Conservation (phyloP, 129 eudicot genomes). For the Flaveria bidentis region DNA sequence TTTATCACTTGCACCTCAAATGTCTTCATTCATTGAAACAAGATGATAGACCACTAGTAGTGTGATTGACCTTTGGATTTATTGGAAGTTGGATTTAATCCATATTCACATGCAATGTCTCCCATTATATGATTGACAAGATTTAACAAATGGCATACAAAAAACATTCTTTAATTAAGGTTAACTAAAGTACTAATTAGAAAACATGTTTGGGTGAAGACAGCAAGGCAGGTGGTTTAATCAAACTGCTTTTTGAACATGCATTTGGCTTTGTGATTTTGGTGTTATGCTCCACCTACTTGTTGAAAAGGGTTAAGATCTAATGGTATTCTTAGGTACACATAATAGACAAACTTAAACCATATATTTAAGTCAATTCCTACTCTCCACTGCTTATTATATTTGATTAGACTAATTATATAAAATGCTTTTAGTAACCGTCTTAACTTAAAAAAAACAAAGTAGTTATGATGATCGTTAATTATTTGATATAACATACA, state of each 20-base stretch:
- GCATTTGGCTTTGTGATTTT: constrained; percentile 23
- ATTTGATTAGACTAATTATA: not conserved
- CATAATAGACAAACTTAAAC: constrained; percentile 15
- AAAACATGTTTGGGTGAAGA: constrained; percentile 4
- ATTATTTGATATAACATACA: not conserved
- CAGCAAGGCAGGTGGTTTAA: constrained; percentile 13
- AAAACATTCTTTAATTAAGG: constrained; percentile 15
- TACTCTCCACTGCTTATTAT: not conserved
- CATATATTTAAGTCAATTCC: not conserved
- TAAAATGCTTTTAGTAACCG: not conserved
- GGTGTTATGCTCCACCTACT: constrained; percentile 18
- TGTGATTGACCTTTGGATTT: constrained; percentile 12
- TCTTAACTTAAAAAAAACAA: not conserved
- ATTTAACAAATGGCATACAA: not conserved
- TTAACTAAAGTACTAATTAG: constrained; percentile 17
- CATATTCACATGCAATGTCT: constrained; percentile 35
- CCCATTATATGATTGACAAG: constrained; percentile 27
- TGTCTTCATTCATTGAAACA: constrained; percentile 30
- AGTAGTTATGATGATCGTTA: not conserved
- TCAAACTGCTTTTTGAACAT: constrained; percentile 25
- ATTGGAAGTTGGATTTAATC: constrained; percentile 26
- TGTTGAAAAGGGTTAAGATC: constrained; percentile 25
- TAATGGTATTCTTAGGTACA: not conserved
- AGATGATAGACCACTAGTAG: constrained; percentile 8
- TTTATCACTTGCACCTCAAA: constrained; percentile 7